Evolutionary conservation across 257 asterid species (phyloP).

Genomic region (Henckelia pumila): DNA sequence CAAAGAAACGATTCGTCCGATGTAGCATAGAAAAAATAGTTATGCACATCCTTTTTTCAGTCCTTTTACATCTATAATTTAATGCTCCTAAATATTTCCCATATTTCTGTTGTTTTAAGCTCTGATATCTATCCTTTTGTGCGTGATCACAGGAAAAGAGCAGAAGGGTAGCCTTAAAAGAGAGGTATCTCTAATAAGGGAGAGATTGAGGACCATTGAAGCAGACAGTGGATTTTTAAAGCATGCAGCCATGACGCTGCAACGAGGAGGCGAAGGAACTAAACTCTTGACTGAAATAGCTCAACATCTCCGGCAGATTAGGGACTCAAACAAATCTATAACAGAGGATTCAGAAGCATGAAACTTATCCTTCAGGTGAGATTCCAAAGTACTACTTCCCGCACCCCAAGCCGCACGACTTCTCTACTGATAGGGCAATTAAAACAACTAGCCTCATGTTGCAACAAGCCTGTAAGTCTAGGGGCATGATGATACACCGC

Average conservation of each 20-base stretch:
- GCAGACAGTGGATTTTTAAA: conserved; percentile 84
- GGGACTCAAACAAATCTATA: conserved; percentile 35
- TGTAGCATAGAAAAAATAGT: neutral
- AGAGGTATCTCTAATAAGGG: conserved; percentile 59
- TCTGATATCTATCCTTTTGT: conserved; percentile 8
- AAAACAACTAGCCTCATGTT: neutral
- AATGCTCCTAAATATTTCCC: too few relatives aligned
- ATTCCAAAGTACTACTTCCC: neutral
- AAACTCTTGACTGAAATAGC: conserved; percentile 80
- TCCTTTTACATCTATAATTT: neutral
- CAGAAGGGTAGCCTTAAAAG: conserved; percentile 43
- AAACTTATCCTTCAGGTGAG: conserved; percentile 25
- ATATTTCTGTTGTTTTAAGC: too few relatives aligned
- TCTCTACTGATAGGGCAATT: neutral
- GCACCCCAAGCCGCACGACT: neutral
- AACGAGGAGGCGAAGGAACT: conserved; percentile 64
- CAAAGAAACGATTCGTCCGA: too few relatives aligned
- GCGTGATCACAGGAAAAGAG: conserved; percentile 28
- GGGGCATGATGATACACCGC: neutral
- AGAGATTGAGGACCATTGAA: conserved; percentile 71
- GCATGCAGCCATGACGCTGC: conserved; percentile 76
- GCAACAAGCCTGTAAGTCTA: neutral
- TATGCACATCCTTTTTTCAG: neutral
- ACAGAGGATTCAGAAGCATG: conserved; percentile 28
- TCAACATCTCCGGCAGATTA: conserved; percentile 57